Percentiles rank a stretch among this genome's conserved stretches.
phyloP scores from a whole-genome alignment of 352 stramenopile genomes.

The Phytophthora foliorum region DNA sequence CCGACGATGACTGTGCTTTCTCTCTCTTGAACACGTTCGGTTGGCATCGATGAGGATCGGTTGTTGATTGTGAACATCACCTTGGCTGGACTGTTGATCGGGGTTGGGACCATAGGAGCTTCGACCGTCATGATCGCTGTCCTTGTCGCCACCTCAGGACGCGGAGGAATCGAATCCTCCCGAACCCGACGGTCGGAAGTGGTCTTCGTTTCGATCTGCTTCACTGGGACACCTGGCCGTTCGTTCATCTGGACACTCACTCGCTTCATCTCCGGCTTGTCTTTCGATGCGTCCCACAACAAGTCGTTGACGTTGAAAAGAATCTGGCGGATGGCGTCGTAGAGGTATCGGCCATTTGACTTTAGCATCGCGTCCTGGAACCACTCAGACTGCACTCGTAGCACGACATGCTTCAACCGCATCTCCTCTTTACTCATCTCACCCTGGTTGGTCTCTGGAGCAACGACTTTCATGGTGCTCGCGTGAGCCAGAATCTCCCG shows the following conservation, averaged over 20 bases:
- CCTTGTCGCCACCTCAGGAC: constrained; percentile 12
- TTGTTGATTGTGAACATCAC: constrained; percentile 13
- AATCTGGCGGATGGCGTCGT: constrained; percentile 41
- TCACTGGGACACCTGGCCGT: constrained; percentile 4
- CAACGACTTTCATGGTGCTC: constrained; percentile 27
- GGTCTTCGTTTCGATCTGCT: constrained; percentile 20
- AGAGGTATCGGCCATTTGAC: constrained; percentile 43
- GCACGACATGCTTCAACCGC: constrained; percentile 38
- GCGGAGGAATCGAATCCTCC: constrained; percentile 9
- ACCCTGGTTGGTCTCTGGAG: constrained; percentile 18
- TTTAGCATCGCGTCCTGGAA: constrained; percentile 54
- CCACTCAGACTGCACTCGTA: constrained; percentile 42
- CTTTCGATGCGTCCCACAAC: constrained; percentile 37
- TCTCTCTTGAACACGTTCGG: constrained; percentile 26
- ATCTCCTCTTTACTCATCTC: constrained; percentile 30
- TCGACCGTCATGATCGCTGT: constrained; percentile 1
- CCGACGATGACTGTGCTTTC: constrained; percentile 21
- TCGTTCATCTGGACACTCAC: constrained; percentile 15
- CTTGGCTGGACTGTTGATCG: constrained; percentile 24
- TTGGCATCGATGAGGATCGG: constrained; percentile 20
- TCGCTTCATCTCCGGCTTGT: constrained; percentile 27
- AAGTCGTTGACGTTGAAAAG: constrained; percentile 24
- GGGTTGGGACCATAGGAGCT: constrained; percentile 7
- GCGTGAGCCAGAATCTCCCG: constrained; percentile 42
- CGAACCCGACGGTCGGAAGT: constrained; percentile 12